Percentiles rank a stretch among this genome's conserved stretches.
These are phyloP conservation scores for Chaetomiaceae sp. DNA, from an alignment of 2,329 filamentous ascomycete species.

Conservation along the genomic window DNA sequence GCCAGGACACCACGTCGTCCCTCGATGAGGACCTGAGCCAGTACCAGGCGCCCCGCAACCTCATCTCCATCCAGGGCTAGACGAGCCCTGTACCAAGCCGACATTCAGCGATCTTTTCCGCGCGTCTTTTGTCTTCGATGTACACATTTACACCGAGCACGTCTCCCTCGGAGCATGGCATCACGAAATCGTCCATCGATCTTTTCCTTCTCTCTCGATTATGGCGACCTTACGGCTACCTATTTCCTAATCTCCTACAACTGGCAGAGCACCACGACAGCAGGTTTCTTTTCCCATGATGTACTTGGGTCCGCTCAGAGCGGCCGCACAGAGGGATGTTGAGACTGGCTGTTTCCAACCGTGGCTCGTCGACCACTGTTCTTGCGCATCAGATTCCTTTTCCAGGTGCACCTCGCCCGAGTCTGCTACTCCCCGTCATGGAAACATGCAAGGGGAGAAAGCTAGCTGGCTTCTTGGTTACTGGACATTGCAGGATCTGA, in stretches of 20 bases:
- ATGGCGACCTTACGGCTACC: neutral
- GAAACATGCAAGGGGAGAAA: neutral
- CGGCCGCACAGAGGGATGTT: conserved; percentile 3
- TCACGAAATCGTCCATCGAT: conserved; percentile 1
- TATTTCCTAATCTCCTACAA: conserved; percentile 7
- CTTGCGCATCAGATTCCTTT: conserved; percentile 8
- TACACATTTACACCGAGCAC: conserved; percentile 8
- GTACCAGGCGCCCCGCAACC: neutral
- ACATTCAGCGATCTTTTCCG: neutral
- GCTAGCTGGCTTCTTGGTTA: conserved; percentile 13
- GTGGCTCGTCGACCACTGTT: conserved; percentile 9
- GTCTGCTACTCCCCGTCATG: neutral
- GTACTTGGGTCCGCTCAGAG: neutral
- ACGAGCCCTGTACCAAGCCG: neutral
- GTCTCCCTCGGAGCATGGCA: conserved; percentile 1
- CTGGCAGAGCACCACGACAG: neutral
- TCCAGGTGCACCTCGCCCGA: neutral
- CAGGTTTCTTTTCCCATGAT: neutral
- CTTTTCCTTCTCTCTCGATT: neutral
- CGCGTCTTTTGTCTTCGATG: conserved; percentile 8
- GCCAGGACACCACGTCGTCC: neutral
- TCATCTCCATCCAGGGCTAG: conserved; percentile 7
- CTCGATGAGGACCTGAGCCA: conserved; percentile 2
- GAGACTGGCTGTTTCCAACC: conserved; percentile 3
- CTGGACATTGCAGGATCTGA: conserved; percentile 17